Percentiles rank a stretch among this genome's conserved stretches.
Evolutionary conservation across 768 basidiomycete genomes (phyloP).

Genomic region (Trametes meyenii): DNA sequence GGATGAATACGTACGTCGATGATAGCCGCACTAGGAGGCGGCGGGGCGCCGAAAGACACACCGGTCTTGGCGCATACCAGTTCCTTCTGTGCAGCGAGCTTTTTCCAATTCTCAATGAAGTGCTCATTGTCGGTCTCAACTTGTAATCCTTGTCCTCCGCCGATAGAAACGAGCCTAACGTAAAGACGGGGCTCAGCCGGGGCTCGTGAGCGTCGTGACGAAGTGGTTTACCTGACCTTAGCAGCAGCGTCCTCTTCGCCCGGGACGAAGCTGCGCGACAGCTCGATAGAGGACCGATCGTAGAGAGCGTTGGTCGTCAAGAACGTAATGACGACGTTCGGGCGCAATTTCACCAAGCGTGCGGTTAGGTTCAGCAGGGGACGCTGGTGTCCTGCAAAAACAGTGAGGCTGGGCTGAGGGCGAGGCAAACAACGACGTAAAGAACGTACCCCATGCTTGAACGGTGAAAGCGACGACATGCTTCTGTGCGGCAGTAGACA

Average conservation of each 20-base stretch:
- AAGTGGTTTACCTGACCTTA: not conserved
- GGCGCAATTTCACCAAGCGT: not conserved
- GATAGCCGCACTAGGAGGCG: slow-evolving; percentile 15
- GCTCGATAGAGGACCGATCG: slow-evolving; percentile 3
- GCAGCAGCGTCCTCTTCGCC: not conserved
- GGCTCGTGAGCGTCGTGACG: not conserved
- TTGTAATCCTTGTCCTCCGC: not conserved
- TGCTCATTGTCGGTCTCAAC: not conserved
- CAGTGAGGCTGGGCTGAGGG: not conserved
- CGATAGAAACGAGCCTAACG: slow-evolving; percentile 14
- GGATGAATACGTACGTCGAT: slow-evolving; percentile 18
- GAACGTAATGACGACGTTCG: not conserved
- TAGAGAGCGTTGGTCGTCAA: slow-evolving; percentile 4
- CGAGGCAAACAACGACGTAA: not conserved
- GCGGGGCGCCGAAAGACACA: not conserved
- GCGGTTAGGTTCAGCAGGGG: not conserved
- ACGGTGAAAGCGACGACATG: not conserved
- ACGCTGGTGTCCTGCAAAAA: not conserved
- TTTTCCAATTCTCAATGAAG: slow-evolving; percentile 11
- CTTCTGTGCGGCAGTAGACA: not conserved
- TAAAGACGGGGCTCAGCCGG: not conserved
- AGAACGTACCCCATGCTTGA: not conserved
- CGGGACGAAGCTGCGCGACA: slow-evolving; percentile 13
- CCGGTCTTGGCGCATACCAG: slow-evolving; percentile 17
- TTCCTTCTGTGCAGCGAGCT: slow-evolving; percentile 9